Conservation (phyloP, 129 eudicot genomes). For the Escallonia herrerae region DNA sequence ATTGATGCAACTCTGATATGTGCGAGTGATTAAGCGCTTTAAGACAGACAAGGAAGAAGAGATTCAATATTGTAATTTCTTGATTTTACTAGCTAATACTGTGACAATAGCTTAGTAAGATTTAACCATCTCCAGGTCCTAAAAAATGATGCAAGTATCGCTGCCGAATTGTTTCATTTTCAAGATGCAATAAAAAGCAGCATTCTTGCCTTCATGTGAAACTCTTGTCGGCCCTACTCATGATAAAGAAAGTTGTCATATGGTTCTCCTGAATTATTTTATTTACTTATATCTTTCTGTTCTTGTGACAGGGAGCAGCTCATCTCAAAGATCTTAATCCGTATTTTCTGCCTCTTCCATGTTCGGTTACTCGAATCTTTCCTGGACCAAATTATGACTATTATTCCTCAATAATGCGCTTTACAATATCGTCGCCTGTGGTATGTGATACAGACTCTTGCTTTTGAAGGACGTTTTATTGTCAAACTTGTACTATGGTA, state of each 20-base stretch:
- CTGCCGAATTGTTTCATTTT: no score
- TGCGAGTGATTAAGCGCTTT: no score
- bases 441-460: conserved; percentile 35
- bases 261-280: neutral
- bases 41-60: no score
- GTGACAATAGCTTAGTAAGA: no score
- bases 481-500: neutral
- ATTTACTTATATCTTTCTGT: conserved; percentile 5
- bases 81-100: no score
- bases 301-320: conserved; percentile 42
- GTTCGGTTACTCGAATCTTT: conserved; percentile 68
- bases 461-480: conserved; percentile 3
- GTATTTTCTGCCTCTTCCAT: conserved; percentile 71
- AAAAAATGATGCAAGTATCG: no score
- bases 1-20: no score
- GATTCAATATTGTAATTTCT: no score
- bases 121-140: no score
- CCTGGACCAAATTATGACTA: conserved; percentile 93
- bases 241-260: neutral
- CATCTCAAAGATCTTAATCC: conserved; percentile 56
- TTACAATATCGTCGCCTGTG: conserved; percentile 84
- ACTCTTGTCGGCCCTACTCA: no score
- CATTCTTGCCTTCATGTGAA: no score
- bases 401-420: conserved; percentile 73
- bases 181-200: no score